Evolutionary conservation across 2,329 filamentous ascomycete genomes (phyloP).

Genomic region (Ceratocystis albifundus): DNA sequence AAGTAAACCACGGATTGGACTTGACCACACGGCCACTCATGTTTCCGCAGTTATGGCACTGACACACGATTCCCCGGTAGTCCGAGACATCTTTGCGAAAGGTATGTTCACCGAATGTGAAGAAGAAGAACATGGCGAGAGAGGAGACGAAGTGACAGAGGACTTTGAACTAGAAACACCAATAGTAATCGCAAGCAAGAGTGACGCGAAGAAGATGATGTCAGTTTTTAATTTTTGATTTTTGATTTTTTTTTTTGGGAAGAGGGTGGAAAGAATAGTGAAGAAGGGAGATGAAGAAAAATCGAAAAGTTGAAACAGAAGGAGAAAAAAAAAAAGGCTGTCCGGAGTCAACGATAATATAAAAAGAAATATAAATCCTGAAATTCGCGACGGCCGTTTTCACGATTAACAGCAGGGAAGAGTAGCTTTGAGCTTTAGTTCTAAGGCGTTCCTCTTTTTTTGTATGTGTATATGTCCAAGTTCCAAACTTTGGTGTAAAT

Average conservation of each 20-base stretch:
- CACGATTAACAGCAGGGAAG: neutral
- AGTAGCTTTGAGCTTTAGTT: constrained; percentile 5
- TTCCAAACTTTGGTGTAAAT: neutral
- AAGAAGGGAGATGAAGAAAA: neutral
- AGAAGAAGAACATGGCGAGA: constrained; percentile 47
- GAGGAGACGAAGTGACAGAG: neutral
- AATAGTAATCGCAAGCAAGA: neutral
- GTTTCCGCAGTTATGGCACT: constrained; percentile 57
- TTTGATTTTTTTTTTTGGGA: no score
- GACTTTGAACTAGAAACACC: neutral
- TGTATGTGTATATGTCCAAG: neutral
- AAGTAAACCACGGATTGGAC: constrained; percentile 62
- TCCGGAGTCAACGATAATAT: neutral
- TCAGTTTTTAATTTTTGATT: neutral
- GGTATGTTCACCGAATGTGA: constrained; percentile 50
- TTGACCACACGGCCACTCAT: constrained; percentile 49
- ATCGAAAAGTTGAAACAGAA: neutral
- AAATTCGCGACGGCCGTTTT: neutral
- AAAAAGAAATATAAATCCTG: neutral
- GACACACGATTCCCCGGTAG: constrained; percentile 50
- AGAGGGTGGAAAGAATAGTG: neutral
- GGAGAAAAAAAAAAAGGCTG: neutral
- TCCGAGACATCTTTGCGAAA: constrained; percentile 49
- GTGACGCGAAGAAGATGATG: neutral
- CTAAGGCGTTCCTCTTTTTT: neutral